Evolutionary conservation across 305 asterid species (phyloP), one percentile per base, ranked within the genome.

Genomic region (Fraxinus sp.): DNA sequence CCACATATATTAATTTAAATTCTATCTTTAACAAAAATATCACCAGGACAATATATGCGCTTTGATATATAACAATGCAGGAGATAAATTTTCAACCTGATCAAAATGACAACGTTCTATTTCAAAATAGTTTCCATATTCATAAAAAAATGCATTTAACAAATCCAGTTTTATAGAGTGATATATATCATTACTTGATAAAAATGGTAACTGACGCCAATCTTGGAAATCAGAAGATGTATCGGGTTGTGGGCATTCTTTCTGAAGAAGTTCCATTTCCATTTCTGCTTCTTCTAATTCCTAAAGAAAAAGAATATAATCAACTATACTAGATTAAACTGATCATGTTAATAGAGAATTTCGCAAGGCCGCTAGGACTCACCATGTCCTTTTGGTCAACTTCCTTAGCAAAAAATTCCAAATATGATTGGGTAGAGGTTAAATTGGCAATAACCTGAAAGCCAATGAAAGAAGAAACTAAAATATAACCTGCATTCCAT

Each of bases 261-360:
- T 87, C 83, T 88, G 96, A 79, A 92, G 90, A 88, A 93, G 92
- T 87, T 96, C 98, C 95, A 95, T 85, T 90, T 96, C 99, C 79
- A 93, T 90, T 87, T 96, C 98, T 83, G 98, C 97, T 89, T 95
- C 98, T 90, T 95, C 98, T 79, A 93, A 82, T 86, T 96, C 99
- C 99, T 96, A 79, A 35, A 84, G 73, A 75, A 82, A 72, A 35
- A 72, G 13, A 35, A 81, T 46, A 83, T 13, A 77, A 79, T 39
- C 77, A 82, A 80, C 77, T 82, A 79, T 82, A 77, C 78, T 43
- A 57, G 43, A 75, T 82, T 26, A 75, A 79, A 85, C 57, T 75
- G 83, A 77, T 71, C 26, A 24, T 76, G 71, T 30, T 30, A 39
- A 75, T 11, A 72, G 30, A 59, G 18, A 30, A 81, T 70, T 32